These are phyloP conservation scores for Trichoderma gracile DNA, from an alignment of 2,329 filamentous ascomycete species.

Conservation along the genomic window DNA sequence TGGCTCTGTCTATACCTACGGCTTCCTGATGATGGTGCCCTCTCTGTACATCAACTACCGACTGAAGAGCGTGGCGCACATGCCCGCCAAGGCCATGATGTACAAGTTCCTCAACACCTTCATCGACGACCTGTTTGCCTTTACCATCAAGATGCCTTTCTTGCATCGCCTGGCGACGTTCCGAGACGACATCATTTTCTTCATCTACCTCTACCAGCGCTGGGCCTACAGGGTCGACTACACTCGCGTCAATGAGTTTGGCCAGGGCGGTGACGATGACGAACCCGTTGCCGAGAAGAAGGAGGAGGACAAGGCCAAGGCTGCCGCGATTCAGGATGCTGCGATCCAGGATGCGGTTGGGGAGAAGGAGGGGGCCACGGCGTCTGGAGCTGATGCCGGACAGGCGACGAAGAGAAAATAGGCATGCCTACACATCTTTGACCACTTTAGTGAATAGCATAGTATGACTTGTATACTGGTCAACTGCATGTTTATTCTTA, in stretches of 20 bases:
- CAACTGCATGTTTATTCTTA: neutral
- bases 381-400: constrained; percentile 53
- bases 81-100: constrained; percentile 94
- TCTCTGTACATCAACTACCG: constrained; percentile 98
- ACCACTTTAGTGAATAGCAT: no score
- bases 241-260: constrained; percentile 93
- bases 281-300: constrained; percentile 42
- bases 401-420: constrained; percentile 44
- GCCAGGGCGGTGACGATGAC: constrained; percentile 94
- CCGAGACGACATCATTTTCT: constrained; percentile 96
- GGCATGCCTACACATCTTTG: constrained; percentile 35
- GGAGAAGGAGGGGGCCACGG: constrained; percentile 45
- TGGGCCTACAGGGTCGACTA: constrained; percentile 93
- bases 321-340: neutral
- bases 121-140: constrained; percentile 97
- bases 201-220: constrained; percentile 92
- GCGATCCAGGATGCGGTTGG: constrained; percentile 39
- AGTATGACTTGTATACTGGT: neutral
- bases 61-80: constrained; percentile 91
- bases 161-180: constrained; percentile 90
- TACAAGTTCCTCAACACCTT: constrained; percentile 99
- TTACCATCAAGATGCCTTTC: constrained; percentile 98
- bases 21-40: constrained; percentile 99
- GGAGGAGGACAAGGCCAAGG: constrained; percentile 32
- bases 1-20: constrained; percentile 94